Percentiles rank a stretch among this genome's conserved stretches.
Conservation (phyloP, 2,329 filamentous ascomycete genomes). For the Hypocrella siamensis region DNA sequence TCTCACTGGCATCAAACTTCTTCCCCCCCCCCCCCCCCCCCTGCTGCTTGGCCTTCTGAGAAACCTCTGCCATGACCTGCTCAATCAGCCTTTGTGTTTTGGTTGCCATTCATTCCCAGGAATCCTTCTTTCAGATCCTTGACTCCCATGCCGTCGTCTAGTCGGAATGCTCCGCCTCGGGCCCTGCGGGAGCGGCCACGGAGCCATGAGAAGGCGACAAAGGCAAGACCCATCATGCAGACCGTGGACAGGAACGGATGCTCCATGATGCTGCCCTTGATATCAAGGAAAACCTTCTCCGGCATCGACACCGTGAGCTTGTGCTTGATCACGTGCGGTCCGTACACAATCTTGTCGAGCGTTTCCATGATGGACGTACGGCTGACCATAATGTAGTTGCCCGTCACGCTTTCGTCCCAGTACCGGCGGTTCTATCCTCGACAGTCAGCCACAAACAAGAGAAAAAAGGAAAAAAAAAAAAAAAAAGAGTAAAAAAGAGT, state of each 20-base stretch:
- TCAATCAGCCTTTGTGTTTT: slow-evolving; percentile 20
- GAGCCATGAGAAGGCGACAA: slow-evolving; percentile 37
- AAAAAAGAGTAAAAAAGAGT: too few species aligned
- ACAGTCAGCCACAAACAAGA: background rate
- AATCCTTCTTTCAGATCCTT: slow-evolving; percentile 49
- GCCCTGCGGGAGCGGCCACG: slow-evolving; percentile 37
- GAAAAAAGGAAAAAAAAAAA: background rate
- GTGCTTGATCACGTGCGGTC: slow-evolving; percentile 54
- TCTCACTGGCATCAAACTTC: too few species aligned
- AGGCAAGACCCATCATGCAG: slow-evolving; percentile 38
- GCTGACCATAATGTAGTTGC: slow-evolving; percentile 77
- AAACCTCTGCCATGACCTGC: background rate
- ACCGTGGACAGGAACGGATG: slow-evolving; percentile 44
- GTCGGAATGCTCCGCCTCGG: slow-evolving; percentile 42
- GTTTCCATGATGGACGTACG: slow-evolving; percentile 87
- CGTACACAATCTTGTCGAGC: slow-evolving; percentile 52
- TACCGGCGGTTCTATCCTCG: slow-evolving; percentile 63
- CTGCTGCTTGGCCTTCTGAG: slow-evolving; percentile 2
- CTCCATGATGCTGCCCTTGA: slow-evolving; percentile 40
- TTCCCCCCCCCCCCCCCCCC: too few species aligned
- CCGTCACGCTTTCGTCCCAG: slow-evolving; percentile 84
- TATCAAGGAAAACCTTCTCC: slow-evolving; percentile 55
- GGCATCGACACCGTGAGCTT: slow-evolving; percentile 65
- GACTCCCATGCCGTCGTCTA: slow-evolving; percentile 38
- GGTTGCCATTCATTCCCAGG: slow-evolving; percentile 28